These are phyloP conservation scores for Suillus placidus DNA, from an alignment of 768 basidiomycete species.

Conservation along the genomic window DNA sequence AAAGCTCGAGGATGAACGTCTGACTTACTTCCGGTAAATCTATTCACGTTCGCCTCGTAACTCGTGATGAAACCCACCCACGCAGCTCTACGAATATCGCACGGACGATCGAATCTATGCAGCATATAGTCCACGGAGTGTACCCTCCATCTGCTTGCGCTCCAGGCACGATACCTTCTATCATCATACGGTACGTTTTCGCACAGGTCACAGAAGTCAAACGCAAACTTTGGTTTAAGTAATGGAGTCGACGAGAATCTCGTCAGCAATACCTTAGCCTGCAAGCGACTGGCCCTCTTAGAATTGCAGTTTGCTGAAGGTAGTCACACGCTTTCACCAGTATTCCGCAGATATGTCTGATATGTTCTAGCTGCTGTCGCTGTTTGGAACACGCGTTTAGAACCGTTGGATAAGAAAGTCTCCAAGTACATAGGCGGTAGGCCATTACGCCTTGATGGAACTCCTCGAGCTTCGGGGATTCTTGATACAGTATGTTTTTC, in stretches of 20 bases:
- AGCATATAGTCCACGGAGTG: conserved; percentile 73
- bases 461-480: conserved; percentile 73
- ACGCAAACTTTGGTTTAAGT: conserved; percentile 35
- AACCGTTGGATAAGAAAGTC: conserved; percentile 63
- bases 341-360: conserved; percentile 7
- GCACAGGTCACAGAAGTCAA: not conserved
- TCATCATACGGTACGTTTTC: conserved; percentile 55
- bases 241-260: conserved; percentile 74
- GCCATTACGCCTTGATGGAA: conserved; percentile 73
- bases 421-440: conserved; percentile 70
- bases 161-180: conserved; percentile 45
- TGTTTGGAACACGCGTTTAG: conserved; percentile 62
- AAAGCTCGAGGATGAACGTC: conserved; percentile 41
- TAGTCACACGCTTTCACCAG: conserved; percentile 21
- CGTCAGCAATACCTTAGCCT: conserved; percentile 66
- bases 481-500: conserved; percentile 59
- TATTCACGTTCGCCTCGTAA: not conserved
- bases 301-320: conserved; percentile 67
- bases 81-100: conserved; percentile 74
- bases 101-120: conserved; percentile 73
- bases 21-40: conserved; percentile 61
- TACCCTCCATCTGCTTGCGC: conserved; percentile 60
- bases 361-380: conserved; percentile 57
- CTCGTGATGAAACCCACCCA: not conserved
- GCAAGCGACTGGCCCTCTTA: conserved; percentile 66